Evolutionary conservation across 148 eudicot species (phyloP), one percentile per base, ranked within the genome.

Genomic region (Fagopyrum homotropicum): DNA sequence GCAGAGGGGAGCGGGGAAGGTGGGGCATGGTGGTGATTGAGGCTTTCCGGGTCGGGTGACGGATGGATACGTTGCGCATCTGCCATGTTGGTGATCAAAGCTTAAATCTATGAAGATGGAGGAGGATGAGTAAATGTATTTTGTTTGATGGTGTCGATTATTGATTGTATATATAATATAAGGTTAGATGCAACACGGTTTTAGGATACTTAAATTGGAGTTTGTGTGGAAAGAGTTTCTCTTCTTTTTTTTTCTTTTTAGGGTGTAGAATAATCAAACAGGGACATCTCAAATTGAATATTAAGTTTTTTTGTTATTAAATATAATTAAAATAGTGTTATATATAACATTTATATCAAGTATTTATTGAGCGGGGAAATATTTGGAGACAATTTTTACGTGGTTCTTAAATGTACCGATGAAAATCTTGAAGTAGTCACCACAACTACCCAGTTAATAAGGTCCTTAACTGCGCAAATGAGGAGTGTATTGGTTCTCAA

Each of bases 11-110:
- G 35, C 11, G 64, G 64, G 9, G 64, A 59, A 1, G 64, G 40
- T 2, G 64, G 64, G 1, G 35, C 64, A 11, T n/a, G 70, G 9
- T 30, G 45, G 16, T 35, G 46, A 22, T 4, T 11, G 1, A n/a
- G 12, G 6, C n/a, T 45, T 64, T 64, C 70, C 14, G 46, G 46
- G 11, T 64, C 70, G 46, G 70, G 46, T 12, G 70, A 64, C 40
- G 70, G 70, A 40, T 64, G 19, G 19, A 64, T 64, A 8, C 70
- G 70, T 8, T 64, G 68, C 7, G 68, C 12, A 61, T 61, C 68
- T 4, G 68, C 12, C 68, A 61, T 61, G 3, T 29, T 59, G 57
- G 57, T 14, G 19, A 15, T 52, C 22, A 59, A 22, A 4, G 9
- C 9, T 59, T 10, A n/a, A n/a, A n/a, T n/a, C n/a, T 61, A 10